phyloP scores from a whole-genome alignment of 2,329 filamentous ascomycete species.

The Aspergillus costaricaensis region DNA sequence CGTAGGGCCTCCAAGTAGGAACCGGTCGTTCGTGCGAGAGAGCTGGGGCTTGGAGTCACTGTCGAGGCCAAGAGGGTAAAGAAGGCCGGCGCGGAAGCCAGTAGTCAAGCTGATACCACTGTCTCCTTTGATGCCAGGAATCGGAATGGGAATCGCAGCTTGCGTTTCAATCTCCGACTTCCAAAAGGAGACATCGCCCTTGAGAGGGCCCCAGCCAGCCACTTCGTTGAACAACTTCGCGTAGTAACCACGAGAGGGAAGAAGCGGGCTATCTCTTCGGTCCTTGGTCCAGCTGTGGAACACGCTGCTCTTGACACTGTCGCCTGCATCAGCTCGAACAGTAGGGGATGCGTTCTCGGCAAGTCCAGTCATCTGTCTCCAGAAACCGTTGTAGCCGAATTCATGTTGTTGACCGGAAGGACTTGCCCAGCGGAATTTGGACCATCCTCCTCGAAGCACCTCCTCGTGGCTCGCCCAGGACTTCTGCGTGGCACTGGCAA shows the following conservation, averaged over 20 bases:
- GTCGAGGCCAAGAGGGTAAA: constrained; percentile 76
- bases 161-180: constrained; percentile 87
- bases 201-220: constrained; percentile 81
- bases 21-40: constrained; percentile 89
- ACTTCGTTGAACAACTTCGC: constrained; percentile 76
- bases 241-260: constrained; percentile 81
- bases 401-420: constrained; percentile 69
- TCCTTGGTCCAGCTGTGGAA: constrained; percentile 81
- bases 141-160: constrained; percentile 70
- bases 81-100: constrained; percentile 75
- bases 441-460: constrained; percentile 72
- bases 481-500: constrained; percentile 84
- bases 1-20: constrained; percentile 90
- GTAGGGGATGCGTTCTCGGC: constrained; percentile 74
- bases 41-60: constrained; percentile 57
- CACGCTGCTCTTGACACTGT: constrained; percentile 85
- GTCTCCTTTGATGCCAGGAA: constrained; percentile 67
- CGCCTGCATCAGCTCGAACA: constrained; percentile 81
- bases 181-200: constrained; percentile 89
- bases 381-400: constrained; percentile 75
- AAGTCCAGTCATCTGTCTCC: constrained; percentile 86
- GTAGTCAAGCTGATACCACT: constrained; percentile 81
- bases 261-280: constrained; percentile 77
- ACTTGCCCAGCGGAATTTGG: constrained; percentile 75
- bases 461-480: constrained; percentile 95